These are phyloP conservation scores for Sesbania bispinosa DNA, from an alignment of 306 rosid species.

Conservation along the genomic window DNA sequence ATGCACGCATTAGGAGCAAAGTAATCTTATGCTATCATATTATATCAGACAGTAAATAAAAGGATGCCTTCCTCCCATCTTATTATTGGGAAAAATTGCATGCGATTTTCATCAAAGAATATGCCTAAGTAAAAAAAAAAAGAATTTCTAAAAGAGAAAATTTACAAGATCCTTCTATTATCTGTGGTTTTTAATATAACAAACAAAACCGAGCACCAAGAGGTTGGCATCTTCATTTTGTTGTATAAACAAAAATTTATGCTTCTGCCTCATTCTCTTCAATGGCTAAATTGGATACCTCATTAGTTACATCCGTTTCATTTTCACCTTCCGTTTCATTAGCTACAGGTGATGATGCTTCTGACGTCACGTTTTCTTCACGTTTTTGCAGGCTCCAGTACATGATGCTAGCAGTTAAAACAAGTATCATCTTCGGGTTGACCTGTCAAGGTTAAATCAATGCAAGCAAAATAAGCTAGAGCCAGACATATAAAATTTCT, in stretches of 20 bases:
- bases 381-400: slow-evolving; percentile 89
- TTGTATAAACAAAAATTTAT: slow-evolving; percentile 23
- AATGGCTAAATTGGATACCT: slow-evolving; percentile 48
- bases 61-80: slow-evolving; percentile 25
- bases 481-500: not conserved
- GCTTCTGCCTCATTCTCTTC: slow-evolving; percentile 36
- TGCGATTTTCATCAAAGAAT: slow-evolving; percentile 44
- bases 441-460: slow-evolving; percentile 54
- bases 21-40: no score
- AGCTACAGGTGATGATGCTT: slow-evolving; percentile 36
- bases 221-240: slow-evolving; percentile 29
- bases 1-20: no score
- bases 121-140: slow-evolving; percentile 33
- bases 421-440: slow-evolving; percentile 97
- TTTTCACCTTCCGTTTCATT: slow-evolving; percentile 32
- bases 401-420: slow-evolving; percentile 91
- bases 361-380: slow-evolving; percentile 29
- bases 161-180: slow-evolving; percentile 38
- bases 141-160: slow-evolving; percentile 27
- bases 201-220: slow-evolving; percentile 23
- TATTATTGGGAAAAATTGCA: slow-evolving; percentile 35
- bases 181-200: slow-evolving; percentile 45
- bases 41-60: slow-evolving; percentile 16
- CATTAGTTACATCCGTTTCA: slow-evolving; percentile 30
- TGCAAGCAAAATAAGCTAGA: slow-evolving; percentile 18